Evolutionary conservation across 495 filamentous ascomycete genomes (phyloP), one percentile per base, ranked within the genome.

Genomic region (Xylaria castorea): DNA sequence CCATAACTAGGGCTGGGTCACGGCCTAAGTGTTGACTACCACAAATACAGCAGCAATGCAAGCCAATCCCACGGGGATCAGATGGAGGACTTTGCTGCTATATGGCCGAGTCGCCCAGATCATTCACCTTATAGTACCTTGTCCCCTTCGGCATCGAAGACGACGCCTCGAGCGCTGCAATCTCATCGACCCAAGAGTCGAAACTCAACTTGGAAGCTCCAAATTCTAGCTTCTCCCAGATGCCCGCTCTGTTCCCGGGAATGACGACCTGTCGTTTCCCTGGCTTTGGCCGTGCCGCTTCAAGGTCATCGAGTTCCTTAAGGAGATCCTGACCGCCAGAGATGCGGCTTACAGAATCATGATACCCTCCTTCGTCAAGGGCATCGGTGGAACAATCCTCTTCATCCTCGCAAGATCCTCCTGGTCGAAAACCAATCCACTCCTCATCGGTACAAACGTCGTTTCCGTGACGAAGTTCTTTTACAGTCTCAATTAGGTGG

Each of bases 141-240:
- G 68, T 62, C n/a, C 57, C 68, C n/a, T 70, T n/a, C 16, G 68
- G 57, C 68, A 70, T 63, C 11, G 57, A 62, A 42, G n/a, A 20
- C 20, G 68, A 62, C 20, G 55, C 68, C 34, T 63, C 68, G 2
- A 70, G 55, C 7, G 22, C 67, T 61, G 67, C 67, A 14, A 70
- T 6, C 20, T 70, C 55, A 2, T 70, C 55, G 8, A 70, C 34
- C 42, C 58, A 48, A 25, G 34, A 48, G 3, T 58, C 53, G 14
- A 68, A 68, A 12, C 14, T 5, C 2, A 25, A 36, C 16, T 34
- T 18, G 20, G 14, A 4, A 22, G 44, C 44, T 34, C 34, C 30
- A 14, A 16, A 12, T 7, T 30, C 5, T 14, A 5, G 27, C 12
- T 11, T 14, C n/a, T 62, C 20, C 62, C 70, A 58, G 12, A 60